Percentiles rank a stretch among this genome's conserved stretches.
Conservation (phyloP, 768 basidiomycete species). For the Lentinula boryana region DNA sequence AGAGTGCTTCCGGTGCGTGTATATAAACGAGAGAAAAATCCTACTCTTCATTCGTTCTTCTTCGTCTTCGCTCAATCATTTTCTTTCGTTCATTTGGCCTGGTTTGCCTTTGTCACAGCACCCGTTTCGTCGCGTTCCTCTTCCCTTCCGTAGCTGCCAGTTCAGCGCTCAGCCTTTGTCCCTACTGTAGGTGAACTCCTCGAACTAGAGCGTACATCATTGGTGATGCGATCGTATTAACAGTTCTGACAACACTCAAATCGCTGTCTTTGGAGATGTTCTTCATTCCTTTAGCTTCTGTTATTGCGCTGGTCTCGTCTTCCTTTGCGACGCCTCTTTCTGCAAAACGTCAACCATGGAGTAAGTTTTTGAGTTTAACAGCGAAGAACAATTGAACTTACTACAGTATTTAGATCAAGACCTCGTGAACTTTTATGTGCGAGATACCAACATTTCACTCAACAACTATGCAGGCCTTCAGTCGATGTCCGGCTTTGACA, state of each 20-base stretch:
- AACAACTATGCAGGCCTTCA: conserved; percentile 13
- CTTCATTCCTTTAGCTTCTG: background rate
- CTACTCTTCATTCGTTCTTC: background rate
- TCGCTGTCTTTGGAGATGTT: background rate
- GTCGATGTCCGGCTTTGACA: conserved; percentile 10
- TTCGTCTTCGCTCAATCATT: background rate
- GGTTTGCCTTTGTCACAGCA: background rate
- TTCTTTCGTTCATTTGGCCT: conserved; percentile 2
- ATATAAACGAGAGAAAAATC: background rate
- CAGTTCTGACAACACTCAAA: background rate
- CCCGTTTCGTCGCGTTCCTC: background rate
- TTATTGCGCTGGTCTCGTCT: background rate
- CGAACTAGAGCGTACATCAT: background rate
- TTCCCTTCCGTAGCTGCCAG: conserved; percentile 5
- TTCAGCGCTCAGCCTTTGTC: background rate
- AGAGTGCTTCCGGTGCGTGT: background rate
- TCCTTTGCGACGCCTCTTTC: background rate
- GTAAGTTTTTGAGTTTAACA: background rate
- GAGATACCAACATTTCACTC: conserved; percentile 11
- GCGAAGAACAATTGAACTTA: background rate
- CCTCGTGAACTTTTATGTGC: conserved; percentile 1
- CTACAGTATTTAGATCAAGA: background rate
- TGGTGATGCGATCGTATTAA: background rate
- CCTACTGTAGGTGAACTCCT: background rate
- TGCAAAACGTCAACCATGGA: conserved; percentile 3